A percentile compares a stretch with the other conserved stretches of the same genome.
phyloP scores from a whole-genome alignment of 1,284 basidiomycete genomes.

The Ganoderma lucidum region DNA sequence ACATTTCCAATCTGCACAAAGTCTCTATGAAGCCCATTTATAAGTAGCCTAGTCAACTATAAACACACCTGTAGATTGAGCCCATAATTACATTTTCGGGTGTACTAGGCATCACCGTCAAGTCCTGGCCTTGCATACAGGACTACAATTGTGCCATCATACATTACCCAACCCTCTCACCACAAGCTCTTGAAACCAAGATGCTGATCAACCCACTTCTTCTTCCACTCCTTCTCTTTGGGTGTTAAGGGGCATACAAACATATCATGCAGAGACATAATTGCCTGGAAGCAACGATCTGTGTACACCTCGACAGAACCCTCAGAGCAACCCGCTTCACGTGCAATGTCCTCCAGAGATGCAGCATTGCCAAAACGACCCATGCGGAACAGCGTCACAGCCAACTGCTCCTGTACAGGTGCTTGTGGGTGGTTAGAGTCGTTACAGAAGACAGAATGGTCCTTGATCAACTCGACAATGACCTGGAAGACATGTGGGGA shows the following conservation, averaged over 20 bases:
- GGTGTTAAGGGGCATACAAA: slow-evolving; percentile 41
- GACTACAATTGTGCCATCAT: slow-evolving; percentile 48
- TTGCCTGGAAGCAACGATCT: slow-evolving; percentile 41
- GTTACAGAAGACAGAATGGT: slow-evolving; percentile 20
- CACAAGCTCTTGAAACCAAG: slow-evolving; percentile 42
- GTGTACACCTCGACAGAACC: slow-evolving; percentile 46
- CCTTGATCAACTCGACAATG: slow-evolving; percentile 44
- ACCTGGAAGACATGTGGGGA: slow-evolving; percentile 41
- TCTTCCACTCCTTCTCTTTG: slow-evolving; percentile 48
- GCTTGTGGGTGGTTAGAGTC: slow-evolving; percentile 34
- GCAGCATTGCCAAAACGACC: slow-evolving; percentile 48
- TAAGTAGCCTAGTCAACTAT: background rate
- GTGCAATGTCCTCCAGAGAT: slow-evolving; percentile 43
- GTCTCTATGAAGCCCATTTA: background rate
- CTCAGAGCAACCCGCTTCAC: slow-evolving; percentile 40
- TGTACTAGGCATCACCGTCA: slow-evolving; percentile 47
- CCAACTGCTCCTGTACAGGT: slow-evolving; percentile 46
- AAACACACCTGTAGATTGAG: slow-evolving; percentile 43
- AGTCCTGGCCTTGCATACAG: slow-evolving; percentile 41
- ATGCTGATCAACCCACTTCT: slow-evolving; percentile 45
- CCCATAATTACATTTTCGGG: slow-evolving; percentile 47
- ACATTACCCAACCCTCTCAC: slow-evolving; percentile 35
- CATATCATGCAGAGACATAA: slow-evolving; percentile 37
- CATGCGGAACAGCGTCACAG: slow-evolving; percentile 45
- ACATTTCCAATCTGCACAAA: slow-evolving; percentile 27